phyloP scores from a whole-genome alignment of 371 early-diverging fungal genomes.

The Chytridium lagenaria region DNA sequence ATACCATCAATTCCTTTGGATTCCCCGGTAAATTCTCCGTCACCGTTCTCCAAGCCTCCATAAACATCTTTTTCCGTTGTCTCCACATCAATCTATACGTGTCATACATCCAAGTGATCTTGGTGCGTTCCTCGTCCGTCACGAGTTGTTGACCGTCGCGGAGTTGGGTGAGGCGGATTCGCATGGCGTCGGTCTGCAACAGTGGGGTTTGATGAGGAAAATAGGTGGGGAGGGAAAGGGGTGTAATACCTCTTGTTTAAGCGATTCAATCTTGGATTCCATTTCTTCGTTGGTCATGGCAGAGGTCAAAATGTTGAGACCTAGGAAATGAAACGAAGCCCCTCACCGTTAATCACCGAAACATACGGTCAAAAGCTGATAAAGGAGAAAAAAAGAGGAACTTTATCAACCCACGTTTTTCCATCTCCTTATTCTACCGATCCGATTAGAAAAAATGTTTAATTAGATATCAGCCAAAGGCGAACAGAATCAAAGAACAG shows the following conservation, averaged over 20 bases:
- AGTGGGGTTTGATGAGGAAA: background rate
- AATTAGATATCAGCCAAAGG: constrained; percentile 20
- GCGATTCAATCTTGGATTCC: constrained; percentile 39
- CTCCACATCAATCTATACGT: constrained; percentile 53
- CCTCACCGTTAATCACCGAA: no score
- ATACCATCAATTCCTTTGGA: constrained; percentile 51
- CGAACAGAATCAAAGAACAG: background rate
- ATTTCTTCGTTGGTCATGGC: constrained; percentile 24
- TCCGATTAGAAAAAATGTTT: constrained; percentile 24
- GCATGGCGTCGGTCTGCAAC: constrained; percentile 33
- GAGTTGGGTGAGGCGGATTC: constrained; percentile 31
- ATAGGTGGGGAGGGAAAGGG: background rate
- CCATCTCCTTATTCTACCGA: background rate
- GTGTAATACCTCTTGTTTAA: constrained; percentile 15
- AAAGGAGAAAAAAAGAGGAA: background rate
- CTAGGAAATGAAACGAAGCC: no score
- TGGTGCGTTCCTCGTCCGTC: constrained; percentile 35
- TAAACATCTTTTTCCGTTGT: constrained; percentile 55
- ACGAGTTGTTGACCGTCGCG: constrained; percentile 29
- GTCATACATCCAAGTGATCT: constrained; percentile 34
- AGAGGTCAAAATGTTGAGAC: background rate
- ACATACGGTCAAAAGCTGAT: background rate
- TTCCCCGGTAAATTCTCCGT: constrained; percentile 55
- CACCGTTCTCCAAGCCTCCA: constrained; percentile 50
- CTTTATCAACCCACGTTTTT: background rate